phyloP scores from a whole-genome alignment of 106 monocot genomes.

The Platanthera zijinensis region DNA sequence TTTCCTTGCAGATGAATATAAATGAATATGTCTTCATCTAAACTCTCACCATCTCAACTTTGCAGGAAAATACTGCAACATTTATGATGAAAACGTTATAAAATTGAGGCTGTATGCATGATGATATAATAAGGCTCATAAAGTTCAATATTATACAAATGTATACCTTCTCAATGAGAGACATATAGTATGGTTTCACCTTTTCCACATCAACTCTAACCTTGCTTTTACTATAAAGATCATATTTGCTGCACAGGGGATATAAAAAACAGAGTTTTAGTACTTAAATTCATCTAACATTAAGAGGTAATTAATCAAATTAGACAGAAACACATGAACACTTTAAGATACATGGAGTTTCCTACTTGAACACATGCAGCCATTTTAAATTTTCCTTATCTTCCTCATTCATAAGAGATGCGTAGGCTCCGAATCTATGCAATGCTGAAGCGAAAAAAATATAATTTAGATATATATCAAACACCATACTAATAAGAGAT shows the following conservation, averaged over 20 bases:
- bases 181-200: constrained; percentile 87
- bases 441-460: constrained; percentile 30
- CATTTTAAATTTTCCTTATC: constrained; percentile 88
- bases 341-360: neutral
- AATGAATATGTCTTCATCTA: too few relatives aligned
- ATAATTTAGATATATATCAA: too few relatives aligned
- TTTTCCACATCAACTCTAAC: constrained; percentile 74
- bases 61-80: constrained; percentile 9
- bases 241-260: constrained; percentile 66
- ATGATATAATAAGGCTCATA: neutral
- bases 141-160: neutral
- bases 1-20: too few relatives aligned
- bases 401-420: constrained; percentile 78
- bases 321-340: neutral
- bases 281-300: neutral
- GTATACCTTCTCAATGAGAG: constrained; percentile 82
- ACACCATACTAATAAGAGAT: too few relatives aligned
- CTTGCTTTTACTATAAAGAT: constrained; percentile 96
- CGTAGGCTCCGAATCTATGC: constrained; percentile 77
- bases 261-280: neutral
- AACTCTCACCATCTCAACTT: constrained; percentile 3
- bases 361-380: constrained; percentile 83
- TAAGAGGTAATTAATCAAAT: neutral
- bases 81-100: neutral
- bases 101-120: neutral